Base-by-base conservation (phyloP, 2,329 filamentous ascomycete species). In the Emergomyces pasteurianus region DNA sequence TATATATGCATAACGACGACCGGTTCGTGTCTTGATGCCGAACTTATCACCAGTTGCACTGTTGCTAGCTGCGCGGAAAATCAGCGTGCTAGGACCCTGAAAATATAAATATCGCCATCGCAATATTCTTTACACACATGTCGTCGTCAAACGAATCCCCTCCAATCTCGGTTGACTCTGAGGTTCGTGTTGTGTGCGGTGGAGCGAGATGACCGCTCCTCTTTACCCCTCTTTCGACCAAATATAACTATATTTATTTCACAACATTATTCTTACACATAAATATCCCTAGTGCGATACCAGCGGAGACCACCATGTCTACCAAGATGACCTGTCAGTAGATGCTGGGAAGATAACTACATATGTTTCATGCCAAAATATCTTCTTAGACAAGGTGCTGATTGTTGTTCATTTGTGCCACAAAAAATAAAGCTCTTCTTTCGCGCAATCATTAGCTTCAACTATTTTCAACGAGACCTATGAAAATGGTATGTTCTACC, bases 91-190 rank as follows among this genome's bases (percentile, higher is more conserved):
- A 16, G 9, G 31, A 16, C 18, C 50, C 10, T 54, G 23, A 38
- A 38, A 23, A 43, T 5, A 42, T 10, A 28, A 57, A 57, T 6
- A 43, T 14, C 14, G 14, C 6, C n/a, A 26, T 47, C 52, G 10
- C 28, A 12, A 34, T n/a, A 54, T 36, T 23, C 28, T 38, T 38
- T n/a, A 6, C 26, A 10, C 54, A 57, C 18, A 57, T 57, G 54
- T 42, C 54, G 23, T 28, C 23, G 21, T 10, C 23, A 26, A 28
- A 46, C 40, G n/a, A 42, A 42, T 46, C 40, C 3, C 36, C 54
- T 16, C 54, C 54, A 28, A 57, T 57, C 28, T 57, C 54, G 36
- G 40, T 57, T 28, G 54, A 57, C 31, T 57, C 54, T n/a, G 54
- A 57, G 54, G 54, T 57, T 12, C 7, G 54, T 46, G 23, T 8